A percentile compares a stretch with the other conserved stretches of the same genome.
phyloP scores from a whole-genome alignment of 192 early-diverging fungal species.

The Rhizoclosmatium sp. region DNA sequence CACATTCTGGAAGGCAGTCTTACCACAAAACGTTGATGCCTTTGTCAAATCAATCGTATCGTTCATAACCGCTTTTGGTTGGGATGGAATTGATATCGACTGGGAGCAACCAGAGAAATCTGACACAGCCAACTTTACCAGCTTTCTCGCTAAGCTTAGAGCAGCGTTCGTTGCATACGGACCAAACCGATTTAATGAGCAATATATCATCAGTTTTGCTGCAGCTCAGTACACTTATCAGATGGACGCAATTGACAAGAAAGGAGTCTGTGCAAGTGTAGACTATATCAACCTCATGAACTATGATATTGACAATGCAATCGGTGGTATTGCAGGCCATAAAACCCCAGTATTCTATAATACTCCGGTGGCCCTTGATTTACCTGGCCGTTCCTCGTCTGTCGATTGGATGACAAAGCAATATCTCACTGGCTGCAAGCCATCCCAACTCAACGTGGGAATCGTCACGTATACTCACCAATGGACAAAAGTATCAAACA shows the following conservation, averaged over 20 bases:
- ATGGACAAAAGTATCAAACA: too few species aligned
- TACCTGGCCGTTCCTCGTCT: too few species aligned
- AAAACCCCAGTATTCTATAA: constrained; percentile 40
- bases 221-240: constrained; percentile 40
- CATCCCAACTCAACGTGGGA: too few species aligned
- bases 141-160: constrained; percentile 20
- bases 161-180: background rate
- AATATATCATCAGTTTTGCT: constrained; percentile 31
- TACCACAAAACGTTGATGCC: constrained; percentile 28
- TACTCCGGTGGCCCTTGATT: background rate
- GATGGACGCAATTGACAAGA: constrained; percentile 33
- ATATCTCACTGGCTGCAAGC: too few species aligned
- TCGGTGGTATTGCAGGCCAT: constrained; percentile 37
- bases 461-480: too few species aligned
- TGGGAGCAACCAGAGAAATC: constrained; percentile 46
- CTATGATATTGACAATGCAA: constrained; percentile 40
- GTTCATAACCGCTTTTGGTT: constrained; percentile 35
- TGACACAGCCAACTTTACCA: constrained; percentile 25
- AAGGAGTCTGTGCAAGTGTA: constrained; percentile 23
- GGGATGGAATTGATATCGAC: constrained; percentile 49
- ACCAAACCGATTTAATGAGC: background rate
- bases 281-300: constrained; percentile 46
- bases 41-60: constrained; percentile 41
- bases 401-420: too few species aligned
- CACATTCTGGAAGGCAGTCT: constrained; percentile 35